Conservation (phyloP, 2,329 filamentous ascomycete genomes). For the Exserohilum turcica region DNA sequence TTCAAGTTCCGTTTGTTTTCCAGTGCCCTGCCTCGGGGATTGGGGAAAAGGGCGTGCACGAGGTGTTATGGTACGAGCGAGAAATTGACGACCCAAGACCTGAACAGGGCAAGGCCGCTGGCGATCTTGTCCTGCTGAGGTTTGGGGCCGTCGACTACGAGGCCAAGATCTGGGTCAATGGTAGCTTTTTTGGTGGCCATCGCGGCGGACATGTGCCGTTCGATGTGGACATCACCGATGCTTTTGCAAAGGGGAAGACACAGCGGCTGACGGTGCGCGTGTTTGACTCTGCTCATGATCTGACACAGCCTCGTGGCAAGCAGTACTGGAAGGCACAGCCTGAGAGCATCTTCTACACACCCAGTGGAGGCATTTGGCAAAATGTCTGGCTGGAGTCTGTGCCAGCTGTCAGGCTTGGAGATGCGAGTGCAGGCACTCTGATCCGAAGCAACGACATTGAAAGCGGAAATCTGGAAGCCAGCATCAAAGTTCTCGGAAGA, state of each 20-base stretch:
- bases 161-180: constrained; percentile 62
- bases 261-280: constrained; percentile 61
- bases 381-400: constrained; percentile 63
- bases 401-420: constrained; percentile 58
- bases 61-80: constrained; percentile 70
- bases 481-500: constrained; percentile 57
- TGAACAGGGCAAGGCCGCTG: constrained; percentile 48
- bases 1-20: constrained; percentile 69
- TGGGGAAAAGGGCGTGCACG: constrained; percentile 65
- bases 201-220: constrained; percentile 65
- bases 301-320: constrained; percentile 70
- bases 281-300: constrained; percentile 67
- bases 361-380: constrained; percentile 64
- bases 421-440: constrained; percentile 64
- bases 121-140: constrained; percentile 54
- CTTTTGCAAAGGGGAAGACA: constrained; percentile 26
- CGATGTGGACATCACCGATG: constrained; percentile 62
- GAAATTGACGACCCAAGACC: constrained; percentile 57
- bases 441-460: constrained; percentile 61
- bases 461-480: constrained; percentile 57
- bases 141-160: constrained; percentile 69
- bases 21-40: constrained; percentile 68
- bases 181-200: constrained; percentile 59
- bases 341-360: constrained; percentile 65
- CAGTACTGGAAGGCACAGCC: constrained; percentile 68